A percentile compares a stretch with the other conserved stretches of the same genome.
phyloP scores from a whole-genome alignment of 2,329 filamentous ascomycete species.

The Trichoderma sp. region DNA sequence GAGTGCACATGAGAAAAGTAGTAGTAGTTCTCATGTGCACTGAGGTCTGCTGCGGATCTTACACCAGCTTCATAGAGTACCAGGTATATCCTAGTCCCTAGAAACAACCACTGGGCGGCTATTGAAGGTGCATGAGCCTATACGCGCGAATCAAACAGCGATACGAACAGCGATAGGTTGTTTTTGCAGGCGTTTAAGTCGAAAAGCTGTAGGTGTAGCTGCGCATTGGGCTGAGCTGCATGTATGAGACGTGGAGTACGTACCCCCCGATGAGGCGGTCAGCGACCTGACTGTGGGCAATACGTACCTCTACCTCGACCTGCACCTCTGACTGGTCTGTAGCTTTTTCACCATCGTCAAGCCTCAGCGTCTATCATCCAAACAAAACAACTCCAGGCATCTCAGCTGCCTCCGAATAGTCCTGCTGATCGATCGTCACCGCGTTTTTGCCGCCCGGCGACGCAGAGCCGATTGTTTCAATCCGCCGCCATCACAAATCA shows the following conservation, averaged over 20 bases:
- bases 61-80: neutral
- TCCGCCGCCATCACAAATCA: neutral
- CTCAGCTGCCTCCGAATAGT: neutral
- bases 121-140: neutral
- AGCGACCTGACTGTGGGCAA: neutral
- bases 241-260: neutral
- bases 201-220: neutral
- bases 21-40: too few species aligned
- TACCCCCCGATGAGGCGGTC: neutral
- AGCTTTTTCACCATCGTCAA: neutral
- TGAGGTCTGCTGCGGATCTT: neutral
- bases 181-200: neutral
- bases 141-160: neutral
- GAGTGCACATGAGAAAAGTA: neutral
- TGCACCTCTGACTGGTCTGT: neutral
- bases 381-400: neutral
- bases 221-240: neutral
- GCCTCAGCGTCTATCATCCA: conserved; percentile 1
- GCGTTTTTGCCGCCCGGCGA: conserved; percentile 1
- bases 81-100: neutral
- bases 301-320: neutral
- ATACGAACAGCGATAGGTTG: neutral
- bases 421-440: neutral
- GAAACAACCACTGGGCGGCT: neutral
- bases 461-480: neutral